Conservation (phyloP, 805 yeast species). For the Candida nanaspora region DNA sequence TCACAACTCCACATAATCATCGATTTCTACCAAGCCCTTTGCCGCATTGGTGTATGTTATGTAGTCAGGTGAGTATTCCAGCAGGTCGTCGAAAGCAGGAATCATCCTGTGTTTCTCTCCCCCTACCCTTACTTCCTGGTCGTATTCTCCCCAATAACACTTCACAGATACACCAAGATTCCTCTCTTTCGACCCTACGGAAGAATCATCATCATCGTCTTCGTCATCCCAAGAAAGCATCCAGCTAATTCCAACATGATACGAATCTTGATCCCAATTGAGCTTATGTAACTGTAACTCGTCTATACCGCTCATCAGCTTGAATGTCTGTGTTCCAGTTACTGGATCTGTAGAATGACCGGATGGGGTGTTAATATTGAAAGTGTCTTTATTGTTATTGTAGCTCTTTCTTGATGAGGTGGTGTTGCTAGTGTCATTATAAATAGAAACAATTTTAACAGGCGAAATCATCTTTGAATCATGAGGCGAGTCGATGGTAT, state of each 20-base stretch:
- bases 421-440: constrained; percentile 22
- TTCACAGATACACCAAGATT: constrained; percentile 50
- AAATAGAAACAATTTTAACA: constrained; percentile 54
- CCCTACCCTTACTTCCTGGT: constrained; percentile 32
- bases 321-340: constrained; percentile 33
- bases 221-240: constrained; percentile 41
- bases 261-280: constrained; percentile 44
- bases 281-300: constrained; percentile 58
- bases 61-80: constrained; percentile 59
- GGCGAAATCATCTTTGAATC: constrained; percentile 41
- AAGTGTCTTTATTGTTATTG: constrained; percentile 2
- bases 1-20: constrained; percentile 16
- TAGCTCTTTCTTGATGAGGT: neutral
- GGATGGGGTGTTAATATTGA: constrained; percentile 26
- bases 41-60: constrained; percentile 58
- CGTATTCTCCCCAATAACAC: constrained; percentile 78
- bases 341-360: constrained; percentile 35
- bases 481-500: constrained; percentile 18
- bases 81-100: constrained; percentile 68
- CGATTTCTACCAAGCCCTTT: constrained; percentile 61
- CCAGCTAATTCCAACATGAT: constrained; percentile 70
- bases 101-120: constrained; percentile 32
- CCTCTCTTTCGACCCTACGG: constrained; percentile 12
- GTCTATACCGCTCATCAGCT: constrained; percentile 56
- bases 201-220: constrained; percentile 23